phyloP scores from a whole-genome alignment of 2,329 filamentous ascomycete species.

The Diaporthe amygdali region DNA sequence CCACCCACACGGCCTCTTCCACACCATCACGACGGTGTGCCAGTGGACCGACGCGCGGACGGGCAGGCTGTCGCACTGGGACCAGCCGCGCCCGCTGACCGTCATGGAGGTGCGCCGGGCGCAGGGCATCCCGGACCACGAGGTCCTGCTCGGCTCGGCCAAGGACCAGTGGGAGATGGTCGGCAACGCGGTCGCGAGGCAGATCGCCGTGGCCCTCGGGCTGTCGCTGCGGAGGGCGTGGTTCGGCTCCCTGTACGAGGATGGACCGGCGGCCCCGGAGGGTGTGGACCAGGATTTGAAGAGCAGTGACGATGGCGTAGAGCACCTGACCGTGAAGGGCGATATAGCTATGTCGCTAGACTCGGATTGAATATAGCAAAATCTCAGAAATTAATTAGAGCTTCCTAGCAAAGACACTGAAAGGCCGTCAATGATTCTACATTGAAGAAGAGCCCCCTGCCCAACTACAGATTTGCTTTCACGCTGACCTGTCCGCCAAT shows the following conservation, averaged over 20 bases:
- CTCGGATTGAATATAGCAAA: not conserved
- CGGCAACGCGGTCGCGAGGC: constrained; percentile 78
- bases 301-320: not conserved
- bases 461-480: too few relatives aligned
- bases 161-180: constrained; percentile 67
- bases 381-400: not conserved
- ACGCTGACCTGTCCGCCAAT: too few relatives aligned
- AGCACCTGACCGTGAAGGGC: not conserved
- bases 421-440: too few relatives aligned
- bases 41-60: constrained; percentile 58
- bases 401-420: not conserved
- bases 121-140: constrained; percentile 73
- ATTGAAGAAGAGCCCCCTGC: too few relatives aligned
- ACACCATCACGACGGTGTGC: constrained; percentile 65
- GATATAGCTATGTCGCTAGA: not conserved
- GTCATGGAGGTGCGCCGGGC: constrained; percentile 72
- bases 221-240: constrained; percentile 66
- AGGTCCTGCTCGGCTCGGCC: constrained; percentile 68
- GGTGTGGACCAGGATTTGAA: constrained; percentile 14
- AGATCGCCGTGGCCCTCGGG: constrained; percentile 71
- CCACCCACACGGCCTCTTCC: constrained; percentile 56
- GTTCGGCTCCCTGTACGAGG: constrained; percentile 42
- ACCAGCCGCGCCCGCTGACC: constrained; percentile 63
- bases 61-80: constrained; percentile 64
- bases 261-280: constrained; percentile 11